Evolutionary conservation across 805 yeast genomes (phyloP).

Genomic region (Ogataea nakhonphanomensis): DNA sequence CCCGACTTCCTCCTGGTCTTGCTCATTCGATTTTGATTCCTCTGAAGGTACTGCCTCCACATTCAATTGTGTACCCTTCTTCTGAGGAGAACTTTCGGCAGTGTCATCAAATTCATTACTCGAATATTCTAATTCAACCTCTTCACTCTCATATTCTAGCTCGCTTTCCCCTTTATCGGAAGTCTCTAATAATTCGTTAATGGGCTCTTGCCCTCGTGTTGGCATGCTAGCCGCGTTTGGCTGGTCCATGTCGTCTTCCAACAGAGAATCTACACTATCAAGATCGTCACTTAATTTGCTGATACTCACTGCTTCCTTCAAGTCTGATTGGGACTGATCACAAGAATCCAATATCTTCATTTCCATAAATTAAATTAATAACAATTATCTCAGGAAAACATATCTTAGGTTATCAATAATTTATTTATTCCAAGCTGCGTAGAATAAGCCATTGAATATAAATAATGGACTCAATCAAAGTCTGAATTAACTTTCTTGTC

Average conservation of each 20-base stretch:
- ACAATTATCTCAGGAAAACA: neutral
- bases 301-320: slow-evolving; percentile 4
- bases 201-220: neutral
- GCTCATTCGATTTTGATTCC: neutral
- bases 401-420: neutral
- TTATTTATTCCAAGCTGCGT: neutral
- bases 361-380: slow-evolving; percentile 11
- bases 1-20: slow-evolving; percentile 12
- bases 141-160: slow-evolving; percentile 32
- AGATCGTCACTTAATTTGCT: slow-evolving; percentile 13
- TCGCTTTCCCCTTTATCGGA: slow-evolving; percentile 23
- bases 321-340: slow-evolving; percentile 6
- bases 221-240: slow-evolving; percentile 10
- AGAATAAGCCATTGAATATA: too few species aligned
- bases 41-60: neutral
- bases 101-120: slow-evolving; percentile 9
- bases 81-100: slow-evolving; percentile 10
- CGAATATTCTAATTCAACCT: slow-evolving; percentile 19
- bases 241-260: slow-evolving; percentile 12
- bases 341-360: slow-evolving; percentile 12
- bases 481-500: too few species aligned
- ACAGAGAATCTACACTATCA: slow-evolving; percentile 9
- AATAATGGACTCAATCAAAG: too few species aligned
- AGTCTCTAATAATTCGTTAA: slow-evolving; percentile 21
- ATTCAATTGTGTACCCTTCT: neutral